These are phyloP conservation scores for Spathaspora hagerdaliae DNA, from an alignment of 805 yeast species.

Conservation along the genomic window DNA sequence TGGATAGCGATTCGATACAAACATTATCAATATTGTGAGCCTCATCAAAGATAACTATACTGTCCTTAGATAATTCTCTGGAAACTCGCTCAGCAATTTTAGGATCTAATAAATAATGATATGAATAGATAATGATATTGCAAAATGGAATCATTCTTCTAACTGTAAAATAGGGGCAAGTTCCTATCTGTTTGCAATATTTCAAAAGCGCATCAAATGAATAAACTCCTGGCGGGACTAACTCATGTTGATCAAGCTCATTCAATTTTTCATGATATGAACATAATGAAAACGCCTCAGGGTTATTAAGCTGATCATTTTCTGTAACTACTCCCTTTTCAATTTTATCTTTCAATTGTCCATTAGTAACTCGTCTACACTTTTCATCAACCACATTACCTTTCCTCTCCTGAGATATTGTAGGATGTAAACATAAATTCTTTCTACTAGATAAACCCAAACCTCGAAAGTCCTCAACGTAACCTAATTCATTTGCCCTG, in stretches of 20 bases:
- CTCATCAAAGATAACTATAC: slow-evolving; percentile 94
- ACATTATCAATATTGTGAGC: slow-evolving; percentile 99
- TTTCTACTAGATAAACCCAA: slow-evolving; percentile 92
- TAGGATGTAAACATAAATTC: slow-evolving; percentile 88
- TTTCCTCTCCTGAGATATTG: slow-evolving; percentile 79
- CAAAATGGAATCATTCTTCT: slow-evolving; percentile 96
- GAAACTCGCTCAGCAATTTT: slow-evolving; percentile 96
- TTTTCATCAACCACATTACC: slow-evolving; percentile 94
- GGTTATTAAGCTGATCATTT: slow-evolving; percentile 45
- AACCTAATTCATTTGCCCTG: slow-evolving; percentile 78
- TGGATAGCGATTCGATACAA: slow-evolving; percentile 90
- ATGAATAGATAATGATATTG: slow-evolving; percentile 91
- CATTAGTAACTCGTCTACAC: slow-evolving; percentile 92
- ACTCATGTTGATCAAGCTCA: slow-evolving; percentile 80
- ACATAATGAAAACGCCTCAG: slow-evolving; percentile 49
- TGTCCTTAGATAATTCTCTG: slow-evolving; percentile 83
- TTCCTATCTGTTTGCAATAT: slow-evolving; percentile 73
- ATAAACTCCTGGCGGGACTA: slow-evolving; percentile 89
- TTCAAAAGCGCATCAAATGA: slow-evolving; percentile 81
- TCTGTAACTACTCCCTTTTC: slow-evolving; percentile 48
- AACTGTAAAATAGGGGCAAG: slow-evolving; percentile 96
- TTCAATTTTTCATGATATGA: slow-evolving; percentile 88
- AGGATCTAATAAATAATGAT: slow-evolving; percentile 94
- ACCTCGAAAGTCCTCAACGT: slow-evolving; percentile 87
- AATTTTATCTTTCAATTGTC: slow-evolving; percentile 68